A percentile compares a stretch with the other conserved stretches of the same genome.
Evolutionary conservation across 768 basidiomycete species (phyloP).

Genomic region (Sporobolomyces roseus): DNA sequence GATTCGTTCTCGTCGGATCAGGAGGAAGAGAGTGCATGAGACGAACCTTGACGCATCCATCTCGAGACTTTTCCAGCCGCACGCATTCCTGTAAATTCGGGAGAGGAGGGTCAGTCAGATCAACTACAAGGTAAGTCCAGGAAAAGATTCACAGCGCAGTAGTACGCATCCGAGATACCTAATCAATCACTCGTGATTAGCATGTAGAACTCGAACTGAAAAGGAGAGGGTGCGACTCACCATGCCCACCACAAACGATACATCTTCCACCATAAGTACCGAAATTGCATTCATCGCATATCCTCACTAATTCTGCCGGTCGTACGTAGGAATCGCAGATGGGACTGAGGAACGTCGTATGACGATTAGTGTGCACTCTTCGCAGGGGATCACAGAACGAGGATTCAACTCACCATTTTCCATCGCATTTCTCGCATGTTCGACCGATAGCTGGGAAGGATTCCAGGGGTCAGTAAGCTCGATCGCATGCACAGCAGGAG

Average conservation of each 20-base stretch:
- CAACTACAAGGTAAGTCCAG: not conserved
- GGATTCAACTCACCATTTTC: constrained; percentile 77
- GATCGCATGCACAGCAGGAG: not conserved
- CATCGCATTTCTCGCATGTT: constrained; percentile 97
- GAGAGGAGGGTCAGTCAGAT: not conserved
- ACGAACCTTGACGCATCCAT: constrained; percentile 80
- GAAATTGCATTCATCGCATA: constrained; percentile 99
- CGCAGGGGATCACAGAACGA: not conserved
- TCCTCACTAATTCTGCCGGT: constrained; percentile 94
- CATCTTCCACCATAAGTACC: constrained; percentile 95
- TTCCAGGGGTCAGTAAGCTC: too few species aligned
- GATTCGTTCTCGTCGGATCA: not conserved
- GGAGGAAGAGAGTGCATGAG: constrained; percentile 49
- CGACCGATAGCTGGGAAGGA: constrained; percentile 76
- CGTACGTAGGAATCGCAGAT: constrained; percentile 99
- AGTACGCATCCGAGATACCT: constrained; percentile 98
- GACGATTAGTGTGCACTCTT: not conserved
- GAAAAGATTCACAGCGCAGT: constrained; percentile 81
- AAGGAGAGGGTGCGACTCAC: constrained; percentile 49
- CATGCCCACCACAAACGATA: constrained; percentile 94
- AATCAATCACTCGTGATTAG: too few species aligned
- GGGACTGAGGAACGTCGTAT: constrained; percentile 58
- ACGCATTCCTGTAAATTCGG: constrained; percentile 41
- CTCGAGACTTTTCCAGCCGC: constrained; percentile 89
- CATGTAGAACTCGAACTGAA: not conserved